Base-by-base conservation (phyloP, 106 monocot species). In the Allium fistulosum region DNA sequence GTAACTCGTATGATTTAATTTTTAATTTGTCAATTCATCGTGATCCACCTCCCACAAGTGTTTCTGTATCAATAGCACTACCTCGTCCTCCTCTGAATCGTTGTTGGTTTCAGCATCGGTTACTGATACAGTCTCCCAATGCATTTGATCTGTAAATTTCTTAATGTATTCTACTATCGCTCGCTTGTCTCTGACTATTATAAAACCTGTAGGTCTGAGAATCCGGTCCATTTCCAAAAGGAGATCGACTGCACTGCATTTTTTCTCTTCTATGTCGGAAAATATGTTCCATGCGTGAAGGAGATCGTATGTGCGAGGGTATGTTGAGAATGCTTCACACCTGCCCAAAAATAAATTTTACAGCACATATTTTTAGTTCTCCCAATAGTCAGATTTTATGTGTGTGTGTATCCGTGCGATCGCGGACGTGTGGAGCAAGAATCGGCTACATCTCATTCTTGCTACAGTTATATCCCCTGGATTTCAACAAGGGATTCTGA, bases 241-340 rank as follows among this genome's bases (percentile, higher is more conserved):
- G 49, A 96, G 72, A 60, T 96, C 91, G 78, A 85, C 88, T 0
- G 81, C 79, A 46, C 95, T 78, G 71, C 95, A 96, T 16, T 88
- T 88, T 71, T 79, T 85, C 68, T 74, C 91, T 69, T 86, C 88
- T 11, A 95, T 71, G 71, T 82, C 88, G 14, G 95, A 91, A 65
- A 96, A 80, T 64, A 96, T 68, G 4, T 69, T 78, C 88, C 88
- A 91, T 16, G 95, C 95, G 65, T 96, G 95, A 14, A 96, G 88
- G 48, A 96, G 91, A 71, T 96, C 95, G 22, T 88, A 96, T 4
- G 95, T 96, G 49, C 95, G 80, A 22, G 95, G 95, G 58, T 96
- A 96, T 4, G 91, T 96, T 46, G 95, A 96, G 78, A 73, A 96
- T 12, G 95, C 81, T 70, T 96, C 84, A 26, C 95, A 96, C 95